A percentile compares a stretch with the other conserved stretches of the same genome.
These are phyloP conservation scores for Neurospora sublineolata DNA, from an alignment of 495 filamentous ascomycete genomes.

Conservation along the genomic window DNA sequence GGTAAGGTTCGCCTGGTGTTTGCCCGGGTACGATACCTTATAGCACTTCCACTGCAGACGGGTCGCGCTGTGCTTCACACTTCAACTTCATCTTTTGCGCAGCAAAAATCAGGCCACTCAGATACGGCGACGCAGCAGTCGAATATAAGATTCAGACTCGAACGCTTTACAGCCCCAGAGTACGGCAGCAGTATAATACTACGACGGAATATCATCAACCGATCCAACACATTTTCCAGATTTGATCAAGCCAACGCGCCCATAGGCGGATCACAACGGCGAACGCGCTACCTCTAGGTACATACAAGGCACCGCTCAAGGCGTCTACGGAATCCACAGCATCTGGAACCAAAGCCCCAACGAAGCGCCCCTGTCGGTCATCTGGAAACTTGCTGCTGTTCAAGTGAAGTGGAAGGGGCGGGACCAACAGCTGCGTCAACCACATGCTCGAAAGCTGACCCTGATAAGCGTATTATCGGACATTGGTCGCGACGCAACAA, in stretches of 20 bases:
- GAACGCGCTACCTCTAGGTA: neutral
- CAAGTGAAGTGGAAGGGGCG: neutral
- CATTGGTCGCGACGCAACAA: neutral
- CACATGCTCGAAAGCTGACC: neutral
- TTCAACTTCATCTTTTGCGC: neutral
- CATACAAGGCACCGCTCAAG: neutral
- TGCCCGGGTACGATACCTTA: neutral
- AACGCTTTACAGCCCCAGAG: neutral
- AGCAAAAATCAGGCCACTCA: too few relatives aligned
- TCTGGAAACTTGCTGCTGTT: neutral
- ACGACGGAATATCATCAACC: neutral
- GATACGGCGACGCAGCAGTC: too few relatives aligned
- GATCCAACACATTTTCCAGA: neutral
- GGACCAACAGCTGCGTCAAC: neutral
- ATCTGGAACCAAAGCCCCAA: neutral
- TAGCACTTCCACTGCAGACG: neutral
- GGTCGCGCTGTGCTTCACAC: neutral
- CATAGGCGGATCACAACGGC: neutral
- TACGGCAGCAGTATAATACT: neutral
- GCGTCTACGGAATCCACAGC: neutral
- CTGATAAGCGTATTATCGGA: neutral
- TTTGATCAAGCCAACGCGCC: neutral
- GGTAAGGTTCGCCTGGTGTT: neutral
- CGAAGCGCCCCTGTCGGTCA: neutral
- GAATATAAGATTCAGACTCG: neutral